Conservation (phyloP, 2,329 filamentous ascomycete species). For the Ceratocystiopsis sp. region DNA sequence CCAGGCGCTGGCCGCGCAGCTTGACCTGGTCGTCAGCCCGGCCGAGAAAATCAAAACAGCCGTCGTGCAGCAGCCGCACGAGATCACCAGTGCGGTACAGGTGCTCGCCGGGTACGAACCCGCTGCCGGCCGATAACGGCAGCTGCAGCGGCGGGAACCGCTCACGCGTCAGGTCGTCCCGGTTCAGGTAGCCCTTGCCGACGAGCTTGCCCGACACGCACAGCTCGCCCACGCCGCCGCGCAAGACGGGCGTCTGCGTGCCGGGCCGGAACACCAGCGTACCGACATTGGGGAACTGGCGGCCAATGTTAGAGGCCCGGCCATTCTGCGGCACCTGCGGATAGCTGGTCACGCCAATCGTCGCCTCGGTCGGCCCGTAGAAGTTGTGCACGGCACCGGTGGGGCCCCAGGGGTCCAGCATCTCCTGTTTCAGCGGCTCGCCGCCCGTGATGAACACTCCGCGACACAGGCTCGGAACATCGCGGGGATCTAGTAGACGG, state of each 20-base stretch:
- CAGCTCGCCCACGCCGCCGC: conserved; percentile 70
- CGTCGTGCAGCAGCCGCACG: conserved; percentile 63
- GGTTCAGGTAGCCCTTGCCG: conserved; percentile 75
- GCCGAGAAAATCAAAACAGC: conserved; percentile 73
- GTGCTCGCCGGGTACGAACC: conserved; percentile 27
- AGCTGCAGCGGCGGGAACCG: conserved; percentile 64
- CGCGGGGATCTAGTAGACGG: conserved; percentile 57
- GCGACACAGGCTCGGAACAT: conserved; percentile 61
- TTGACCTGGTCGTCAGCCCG: conserved; percentile 87
- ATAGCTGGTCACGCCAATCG: conserved; percentile 83
- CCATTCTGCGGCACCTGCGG: conserved; percentile 63
- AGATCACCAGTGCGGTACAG: conserved; percentile 84
- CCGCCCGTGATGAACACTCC: conserved; percentile 91
- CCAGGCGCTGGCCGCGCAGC: conserved; percentile 71
- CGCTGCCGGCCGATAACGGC: conserved; percentile 26
- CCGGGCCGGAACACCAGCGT: conserved; percentile 58
- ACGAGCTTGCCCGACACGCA: conserved; percentile 79
- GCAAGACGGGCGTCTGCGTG: conserved; percentile 53
- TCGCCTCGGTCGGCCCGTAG: conserved; percentile 82
- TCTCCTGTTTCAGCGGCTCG: conserved; percentile 75
- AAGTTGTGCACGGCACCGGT: conserved; percentile 77
- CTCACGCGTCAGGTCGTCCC: conserved; percentile 58
- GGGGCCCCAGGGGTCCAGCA: conserved; percentile 70
- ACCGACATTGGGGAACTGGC: conserved; percentile 75
- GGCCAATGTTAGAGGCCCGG: conserved; percentile 74